Percentiles rank a stretch among this genome's conserved stretches.
Conservation (phyloP, 192 early-diverging fungal genomes). For the Rhizophagus clarus region DNA sequence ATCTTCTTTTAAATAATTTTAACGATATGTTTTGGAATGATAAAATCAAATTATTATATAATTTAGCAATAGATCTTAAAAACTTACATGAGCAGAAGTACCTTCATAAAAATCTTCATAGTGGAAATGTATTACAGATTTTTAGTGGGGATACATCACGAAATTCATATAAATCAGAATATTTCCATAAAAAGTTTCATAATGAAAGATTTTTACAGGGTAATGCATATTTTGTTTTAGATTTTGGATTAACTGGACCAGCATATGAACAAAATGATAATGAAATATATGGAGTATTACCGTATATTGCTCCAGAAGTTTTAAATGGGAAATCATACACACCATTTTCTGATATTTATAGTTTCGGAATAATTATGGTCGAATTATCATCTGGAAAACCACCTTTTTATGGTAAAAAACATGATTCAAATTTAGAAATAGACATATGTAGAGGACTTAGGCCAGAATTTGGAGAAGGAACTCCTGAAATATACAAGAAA, state of each 20-base stretch:
- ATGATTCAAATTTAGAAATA: background rate
- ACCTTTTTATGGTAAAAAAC: slow-evolving; percentile 19
- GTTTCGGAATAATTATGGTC: slow-evolving; percentile 43
- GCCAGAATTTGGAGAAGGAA: background rate
- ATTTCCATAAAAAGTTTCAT: too few relatives aligned
- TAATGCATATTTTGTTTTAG: slow-evolving; percentile 27
- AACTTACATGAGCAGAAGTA: background rate
- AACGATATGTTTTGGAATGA: background rate
- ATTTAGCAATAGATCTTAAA: background rate
- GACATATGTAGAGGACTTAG: background rate
- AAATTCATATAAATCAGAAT: too few relatives aligned
- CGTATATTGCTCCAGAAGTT: slow-evolving; percentile 42
- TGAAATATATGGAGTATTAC: slow-evolving; percentile 38
- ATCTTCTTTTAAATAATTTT: background rate
- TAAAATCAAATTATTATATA: background rate
- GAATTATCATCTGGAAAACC: slow-evolving; percentile 42
- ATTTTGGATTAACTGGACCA: slow-evolving; percentile 41
- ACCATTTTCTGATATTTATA: slow-evolving; percentile 38
- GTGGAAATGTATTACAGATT: too few relatives aligned
- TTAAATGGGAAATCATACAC: slow-evolving; percentile 35
- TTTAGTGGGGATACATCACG: background rate
- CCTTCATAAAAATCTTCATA: background rate
- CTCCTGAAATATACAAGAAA: background rate
- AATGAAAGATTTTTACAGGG: too few relatives aligned
- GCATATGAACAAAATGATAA: slow-evolving; percentile 37